Base-by-base conservation (phyloP, 139 green algal species). In the Haematococcus lacustris region DNA sequence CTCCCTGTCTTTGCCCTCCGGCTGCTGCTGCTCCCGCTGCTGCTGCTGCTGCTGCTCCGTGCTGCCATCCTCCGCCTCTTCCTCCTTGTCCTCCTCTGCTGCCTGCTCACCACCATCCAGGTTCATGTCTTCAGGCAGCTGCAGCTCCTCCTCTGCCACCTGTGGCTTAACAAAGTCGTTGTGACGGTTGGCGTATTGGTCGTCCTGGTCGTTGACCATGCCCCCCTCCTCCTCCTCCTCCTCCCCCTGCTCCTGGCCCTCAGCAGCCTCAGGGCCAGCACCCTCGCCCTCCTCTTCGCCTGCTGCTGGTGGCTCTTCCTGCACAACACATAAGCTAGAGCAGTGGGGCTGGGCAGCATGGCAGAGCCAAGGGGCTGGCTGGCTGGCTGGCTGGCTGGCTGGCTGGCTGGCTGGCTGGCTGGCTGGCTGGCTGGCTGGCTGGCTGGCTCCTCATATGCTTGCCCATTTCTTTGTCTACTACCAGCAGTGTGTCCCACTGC, bases 51-150 rank as follows among this genome's bases (percentile, higher is more conserved):
- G 40, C 38, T 23, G 26, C 41, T 61, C 66, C 63, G n/a, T n/a
- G n/a, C 43, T 67, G 0, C 51, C 40, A 33, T 79, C 50, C 67
- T 84, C 71, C 32, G 77, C 43, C 32, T 25, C 6, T 35, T 3
- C 17, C 71, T 86, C 63, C 74, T 89, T 70, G 57, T 51, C 40
- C 66, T 68, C 32, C 72, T 81, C 73, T 50, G 79, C 70, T 33
- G 76, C n/a, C 3, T 69, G 28, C 7, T 69, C 38, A 3, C 51
- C 78, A 17, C 82, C 93, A 69, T 98, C 91, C 75, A 97, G 77
- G 59, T 91, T 93, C 70, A 96, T 70, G 30, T 95, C 85, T 32
- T 93, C 88, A 21, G 91, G 91, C 76, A 97, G 80, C 63, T 93
- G 71, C 47, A 96, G 71, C 68, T 95, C 91, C 71, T 88, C 76